Evolutionary conservation across 78 protist genomes (phyloP), one percentile per base, ranked within the genome.

Genomic region (Dictyostelium intermedium): DNA sequence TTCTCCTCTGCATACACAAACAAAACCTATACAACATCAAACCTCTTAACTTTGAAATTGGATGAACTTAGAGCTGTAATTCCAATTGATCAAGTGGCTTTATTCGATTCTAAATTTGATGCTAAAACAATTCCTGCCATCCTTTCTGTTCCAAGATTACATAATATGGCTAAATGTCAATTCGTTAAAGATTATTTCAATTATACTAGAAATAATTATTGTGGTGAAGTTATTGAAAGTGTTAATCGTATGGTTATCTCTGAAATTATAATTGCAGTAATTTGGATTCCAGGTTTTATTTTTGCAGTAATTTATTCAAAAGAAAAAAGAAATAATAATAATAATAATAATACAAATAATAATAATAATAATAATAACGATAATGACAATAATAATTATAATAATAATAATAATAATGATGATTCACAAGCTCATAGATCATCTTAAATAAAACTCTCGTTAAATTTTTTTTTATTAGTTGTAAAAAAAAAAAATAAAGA

Each of bases 261-360:
- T 30, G 92, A 77, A 80, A 86, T 86, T 41, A 25, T 86, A 35
- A 77, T 86, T 18, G 56, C 79, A 23, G 83, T 35, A 7, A 60
- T 86, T 53, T 86, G 92, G 92, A 53, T 86, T 25, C 84, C 78
- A 23, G 92, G 92, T 60, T 86, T 86, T 69, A 86, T 86, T 8
- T 86, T 86, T 61, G 84, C 92, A 13, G 43, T 86, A 10, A 77
- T 86, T 5, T 86, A 60, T 77, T 66, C 81, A 66, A 83, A 30
- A 70, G 60, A 84, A 53, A 72, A 72, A 84, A 70, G n/a, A 50
- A 70, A 56, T 56, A 56, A 56, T 56, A 20, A 20, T 20, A 56
- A 56, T 56, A 56, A 16, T 20, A 56, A 56, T 56, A 56, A 56
- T 53, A 18, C 14, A 14, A 20, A 53, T 53, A 74, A 50, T 43